Conservation (phyloP, 2,329 filamentous ascomycete species). For the Arthrobotrys entomopaga region DNA sequence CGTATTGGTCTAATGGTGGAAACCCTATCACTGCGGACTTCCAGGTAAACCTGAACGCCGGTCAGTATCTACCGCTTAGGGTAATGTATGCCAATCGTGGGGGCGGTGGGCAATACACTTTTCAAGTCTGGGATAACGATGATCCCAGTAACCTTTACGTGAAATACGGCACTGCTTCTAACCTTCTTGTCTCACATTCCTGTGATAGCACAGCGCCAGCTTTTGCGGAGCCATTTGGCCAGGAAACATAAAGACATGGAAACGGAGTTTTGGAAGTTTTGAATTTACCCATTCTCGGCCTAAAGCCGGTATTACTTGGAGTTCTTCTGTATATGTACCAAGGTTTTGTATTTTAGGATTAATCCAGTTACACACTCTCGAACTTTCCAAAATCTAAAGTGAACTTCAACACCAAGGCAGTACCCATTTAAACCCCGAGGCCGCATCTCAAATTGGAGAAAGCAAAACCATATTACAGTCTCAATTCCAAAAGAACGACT, state of each 20-base stretch:
- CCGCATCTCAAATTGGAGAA: too few species aligned
- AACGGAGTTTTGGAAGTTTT: too few species aligned
- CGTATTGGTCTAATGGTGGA: neutral
- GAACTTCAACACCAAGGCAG: too few species aligned
- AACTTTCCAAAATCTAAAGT: too few species aligned
- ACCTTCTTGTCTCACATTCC: conserved; percentile 22
- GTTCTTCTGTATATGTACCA: too few species aligned
- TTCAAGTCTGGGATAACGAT: conserved; percentile 16
- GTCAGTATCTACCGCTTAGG: conserved; percentile 21
- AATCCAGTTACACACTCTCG: too few species aligned
- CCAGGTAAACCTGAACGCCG: conserved; percentile 4
- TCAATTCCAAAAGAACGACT: too few species aligned
- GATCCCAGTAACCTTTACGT: conserved; percentile 12
- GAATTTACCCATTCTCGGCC: too few species aligned
- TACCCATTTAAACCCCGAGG: too few species aligned
- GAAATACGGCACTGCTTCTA: conserved; percentile 18
- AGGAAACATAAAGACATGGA: conserved; percentile 10
- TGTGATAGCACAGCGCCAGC: conserved; percentile 13
- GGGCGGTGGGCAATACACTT: conserved; percentile 27
- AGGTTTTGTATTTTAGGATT: too few species aligned
- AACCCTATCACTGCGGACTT: neutral
- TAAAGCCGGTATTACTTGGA: too few species aligned
- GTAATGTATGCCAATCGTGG: conserved; percentile 36
- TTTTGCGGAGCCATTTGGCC: conserved; percentile 16
- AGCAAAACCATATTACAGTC: too few species aligned